Percentiles rank a stretch among this genome's conserved stretches.
These are phyloP conservation scores for Mollisiaceae sp. DNA, from an alignment of 2,329 filamentous ascomycete genomes.

Conservation along the genomic window DNA sequence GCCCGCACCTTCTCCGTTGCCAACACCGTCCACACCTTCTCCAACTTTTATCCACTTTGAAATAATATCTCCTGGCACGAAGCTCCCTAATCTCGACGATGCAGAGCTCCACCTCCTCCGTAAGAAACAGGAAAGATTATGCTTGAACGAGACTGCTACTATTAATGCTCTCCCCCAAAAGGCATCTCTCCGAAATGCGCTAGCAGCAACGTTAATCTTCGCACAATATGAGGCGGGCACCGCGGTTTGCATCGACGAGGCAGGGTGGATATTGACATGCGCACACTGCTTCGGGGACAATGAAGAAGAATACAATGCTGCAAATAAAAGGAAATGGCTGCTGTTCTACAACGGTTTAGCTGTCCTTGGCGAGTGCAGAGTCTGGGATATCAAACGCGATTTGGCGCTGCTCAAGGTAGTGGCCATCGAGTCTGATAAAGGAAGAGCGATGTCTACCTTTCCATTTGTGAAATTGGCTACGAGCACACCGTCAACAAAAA, in stretches of 20 bases:
- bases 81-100: constrained; percentile 6
- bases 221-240: constrained; percentile 56
- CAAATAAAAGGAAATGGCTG: constrained; percentile 46
- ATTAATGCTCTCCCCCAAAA: constrained; percentile 1
- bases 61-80: background rate
- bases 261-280: constrained; percentile 55
- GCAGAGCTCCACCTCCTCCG: constrained; percentile 21
- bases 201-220: constrained; percentile 50
- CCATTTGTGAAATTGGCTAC: background rate
- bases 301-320: constrained; percentile 42
- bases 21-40: background rate
- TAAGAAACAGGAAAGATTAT: constrained; percentile 18
- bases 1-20: background rate
- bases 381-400: constrained; percentile 46
- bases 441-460: background rate
- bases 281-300: constrained; percentile 56
- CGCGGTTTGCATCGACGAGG: constrained; percentile 52
- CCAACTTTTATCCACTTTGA: background rate
- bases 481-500: background rate
- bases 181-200: constrained; percentile 12
- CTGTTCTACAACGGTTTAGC: constrained; percentile 47
- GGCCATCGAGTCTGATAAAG: constrained; percentile 35
- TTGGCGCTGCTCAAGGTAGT: constrained; percentile 52
- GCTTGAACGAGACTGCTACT: constrained; percentile 1
- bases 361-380: constrained; percentile 46